These are phyloP conservation scores for Spathaspora passalidarum DNA, from an alignment of 805 yeast genomes.

Conservation along the genomic window DNA sequence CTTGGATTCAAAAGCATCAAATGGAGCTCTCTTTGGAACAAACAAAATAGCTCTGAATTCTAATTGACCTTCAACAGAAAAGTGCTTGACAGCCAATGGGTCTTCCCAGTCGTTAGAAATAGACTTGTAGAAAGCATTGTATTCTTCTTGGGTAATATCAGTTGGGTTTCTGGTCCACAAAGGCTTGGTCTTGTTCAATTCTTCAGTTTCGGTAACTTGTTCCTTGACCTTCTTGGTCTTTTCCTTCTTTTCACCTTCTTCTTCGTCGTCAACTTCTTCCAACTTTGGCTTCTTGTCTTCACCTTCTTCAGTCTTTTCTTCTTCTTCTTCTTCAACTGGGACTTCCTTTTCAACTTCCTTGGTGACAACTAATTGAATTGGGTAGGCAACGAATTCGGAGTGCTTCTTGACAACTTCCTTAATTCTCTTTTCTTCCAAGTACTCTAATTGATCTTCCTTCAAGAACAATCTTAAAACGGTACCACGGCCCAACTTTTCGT, in stretches of 20 bases:
- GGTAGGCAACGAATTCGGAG: slow-evolving; percentile 98
- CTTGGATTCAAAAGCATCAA: slow-evolving; percentile 95
- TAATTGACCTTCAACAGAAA: slow-evolving; percentile 99
- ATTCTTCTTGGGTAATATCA: slow-evolving; percentile 96
- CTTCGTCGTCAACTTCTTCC: slow-evolving; percentile 78
- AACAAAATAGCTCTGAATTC: slow-evolving; percentile 98
- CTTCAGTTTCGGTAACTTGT: slow-evolving; percentile 92
- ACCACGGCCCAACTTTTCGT: slow-evolving; percentile 93
- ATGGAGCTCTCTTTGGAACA: slow-evolving; percentile 99
- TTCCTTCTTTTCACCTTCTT: slow-evolving; percentile 64
- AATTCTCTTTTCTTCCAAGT: slow-evolving; percentile 98
- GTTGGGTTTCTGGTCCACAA: slow-evolving; percentile 99
- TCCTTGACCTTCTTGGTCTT: slow-evolving; percentile 91
- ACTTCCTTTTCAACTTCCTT: slow-evolving; percentile 99
- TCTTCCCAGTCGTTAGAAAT: slow-evolving; percentile 99
- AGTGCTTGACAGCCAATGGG: slow-evolving; percentile 98
- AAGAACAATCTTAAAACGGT: slow-evolving; percentile 90
- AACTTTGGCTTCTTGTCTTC: slow-evolving; percentile 69
- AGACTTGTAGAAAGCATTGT: slow-evolving; percentile 98
- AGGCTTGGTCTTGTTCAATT: slow-evolving; percentile 97
- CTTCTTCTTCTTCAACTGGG: slow-evolving; percentile 65
- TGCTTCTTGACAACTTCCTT: slow-evolving; percentile 99
- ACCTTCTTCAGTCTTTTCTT: slow-evolving; percentile 12
- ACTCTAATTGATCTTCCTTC: slow-evolving; percentile 98
- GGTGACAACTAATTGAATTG: slow-evolving; percentile 96